Conservation (phyloP, 2,329 filamentous ascomycete species). For the Diaporthe sp. region DNA sequence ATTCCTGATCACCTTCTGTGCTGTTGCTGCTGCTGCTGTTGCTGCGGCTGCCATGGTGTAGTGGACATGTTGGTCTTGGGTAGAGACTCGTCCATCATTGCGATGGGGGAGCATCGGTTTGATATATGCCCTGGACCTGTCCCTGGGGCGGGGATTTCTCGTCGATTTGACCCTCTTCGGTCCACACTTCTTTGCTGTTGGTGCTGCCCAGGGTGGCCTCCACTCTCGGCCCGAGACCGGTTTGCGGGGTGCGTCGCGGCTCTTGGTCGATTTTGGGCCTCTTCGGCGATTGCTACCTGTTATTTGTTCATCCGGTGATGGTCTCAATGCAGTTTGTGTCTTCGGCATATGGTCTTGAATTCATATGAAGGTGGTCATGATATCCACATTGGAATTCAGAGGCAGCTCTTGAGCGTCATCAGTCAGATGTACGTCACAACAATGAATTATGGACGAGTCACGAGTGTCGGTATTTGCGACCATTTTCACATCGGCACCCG, state of each 20-base stretch:
- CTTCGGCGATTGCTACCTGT: conserved; percentile 10
- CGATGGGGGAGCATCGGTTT: not conserved
- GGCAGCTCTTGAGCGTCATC: not conserved
- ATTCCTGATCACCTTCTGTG: conserved; percentile 11
- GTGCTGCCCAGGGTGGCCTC: not conserved
- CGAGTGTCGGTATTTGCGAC: not conserved
- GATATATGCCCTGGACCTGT: not conserved
- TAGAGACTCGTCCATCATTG: not conserved
- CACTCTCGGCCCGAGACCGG: conserved; percentile 16
- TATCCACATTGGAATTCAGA: not conserved
- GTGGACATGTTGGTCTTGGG: not conserved
- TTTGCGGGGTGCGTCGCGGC: conserved; percentile 17
- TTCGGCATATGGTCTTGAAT: not conserved
- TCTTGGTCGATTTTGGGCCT: not conserved
- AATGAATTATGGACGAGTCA: no score
- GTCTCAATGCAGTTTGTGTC: not conserved
- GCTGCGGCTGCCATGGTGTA: conserved; percentile 25
- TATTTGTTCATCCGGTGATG: not conserved
- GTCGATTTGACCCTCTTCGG: conserved; percentile 13
- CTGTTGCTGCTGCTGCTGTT: conserved; percentile 3
- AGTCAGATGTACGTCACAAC: no score
- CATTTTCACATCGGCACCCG: not conserved
- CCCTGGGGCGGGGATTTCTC: conserved; percentile 7
- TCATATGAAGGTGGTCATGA: not conserved
- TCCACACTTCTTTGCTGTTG: not conserved